Conservation (phyloP, 441 rosid species). For the Brassica balearica region DNA sequence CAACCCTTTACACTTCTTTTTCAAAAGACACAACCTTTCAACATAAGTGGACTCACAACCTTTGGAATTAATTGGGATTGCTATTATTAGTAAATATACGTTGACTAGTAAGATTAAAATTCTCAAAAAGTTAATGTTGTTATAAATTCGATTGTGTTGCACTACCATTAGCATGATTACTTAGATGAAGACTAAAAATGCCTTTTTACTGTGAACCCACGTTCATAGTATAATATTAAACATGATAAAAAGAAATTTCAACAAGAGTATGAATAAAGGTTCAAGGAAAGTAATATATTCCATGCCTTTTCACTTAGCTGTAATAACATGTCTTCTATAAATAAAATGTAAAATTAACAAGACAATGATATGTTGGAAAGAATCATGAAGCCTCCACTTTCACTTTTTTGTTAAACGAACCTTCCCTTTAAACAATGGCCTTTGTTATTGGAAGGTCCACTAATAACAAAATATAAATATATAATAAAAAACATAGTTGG, state of each 20-base stretch:
- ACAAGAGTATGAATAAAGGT: constrained; percentile 36
- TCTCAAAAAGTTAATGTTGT: too few relatives aligned
- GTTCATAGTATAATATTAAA: neutral
- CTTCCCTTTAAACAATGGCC: constrained; percentile 28
- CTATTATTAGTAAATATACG: too few relatives aligned
- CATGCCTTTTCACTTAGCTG: constrained; percentile 38
- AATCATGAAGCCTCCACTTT: too few relatives aligned
- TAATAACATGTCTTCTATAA: constrained; percentile 23
- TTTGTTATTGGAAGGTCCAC: constrained; percentile 44
- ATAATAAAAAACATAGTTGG: constrained; percentile 22
- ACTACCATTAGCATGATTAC: neutral
- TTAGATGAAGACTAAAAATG: constrained; percentile 23
- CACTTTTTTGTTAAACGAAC: too few relatives aligned
- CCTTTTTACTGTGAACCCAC: constrained; percentile 29
- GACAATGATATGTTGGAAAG: neutral
- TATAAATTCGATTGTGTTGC: too few relatives aligned
- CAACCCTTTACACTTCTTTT: too few relatives aligned
- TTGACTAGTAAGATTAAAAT: too few relatives aligned
- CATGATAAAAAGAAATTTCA: constrained; percentile 8
- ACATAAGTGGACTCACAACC: too few relatives aligned
- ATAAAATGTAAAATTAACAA: constrained; percentile 6
- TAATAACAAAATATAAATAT: constrained; percentile 9
- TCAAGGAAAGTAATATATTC: constrained; percentile 24
- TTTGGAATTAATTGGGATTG: too few relatives aligned
- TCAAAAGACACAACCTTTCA: too few relatives aligned